Base-by-base conservation (phyloP, 768 basidiomycete species). In the Mycena vitilis region DNA sequence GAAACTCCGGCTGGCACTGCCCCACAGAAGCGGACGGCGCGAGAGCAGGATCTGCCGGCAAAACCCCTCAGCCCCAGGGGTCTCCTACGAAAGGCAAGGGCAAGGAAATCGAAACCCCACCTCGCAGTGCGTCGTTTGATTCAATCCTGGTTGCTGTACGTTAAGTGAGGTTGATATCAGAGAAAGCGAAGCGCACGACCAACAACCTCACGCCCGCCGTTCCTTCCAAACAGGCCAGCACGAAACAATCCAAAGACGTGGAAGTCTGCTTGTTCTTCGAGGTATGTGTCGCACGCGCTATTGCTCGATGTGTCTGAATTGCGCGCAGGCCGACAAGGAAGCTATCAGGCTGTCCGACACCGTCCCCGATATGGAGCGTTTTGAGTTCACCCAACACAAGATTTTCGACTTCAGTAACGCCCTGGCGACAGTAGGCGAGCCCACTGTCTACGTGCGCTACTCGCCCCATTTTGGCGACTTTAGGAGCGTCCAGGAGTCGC, bases 381-480 rank as follows among this genome's bases (percentile, higher is more conserved):
- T 53, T 30, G 15, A 53, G 18, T 36, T 53, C 30, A 34, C 51
- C 10, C 9, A 34, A 16, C 51, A 53, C 18, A 34, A 34, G 15
- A 16, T 7, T 34, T 53, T 34, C 25, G 25, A 30, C 16, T 13
- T 34, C 25, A 53, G 51, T 30, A 53, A 53, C 18, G 51, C 30
- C 16, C 4, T 20, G 5, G 4, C 51, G 11, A 13, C 51, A 15
- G 1, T 16, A 6, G 51, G 34, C 23, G 34, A 15, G 13, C 30
- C 23, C 15, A 53, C 57, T 16, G 42, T 44, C 25, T 58, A 58
- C 30, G 40, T 45, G 11, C 42, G 57, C 20, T 58, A 44, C 23
- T 58, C 57, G 22, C 57, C 57, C 7, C 57, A 58, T 23, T 2
- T 13, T 16, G 57, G 42, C 25, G 57, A 42, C 16, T 58, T 58